Evolutionary conservation across 2,329 filamentous ascomycete genomes (phyloP), one percentile per base, ranked within the genome.

Genomic region (Aspergillus uvarum): DNA sequence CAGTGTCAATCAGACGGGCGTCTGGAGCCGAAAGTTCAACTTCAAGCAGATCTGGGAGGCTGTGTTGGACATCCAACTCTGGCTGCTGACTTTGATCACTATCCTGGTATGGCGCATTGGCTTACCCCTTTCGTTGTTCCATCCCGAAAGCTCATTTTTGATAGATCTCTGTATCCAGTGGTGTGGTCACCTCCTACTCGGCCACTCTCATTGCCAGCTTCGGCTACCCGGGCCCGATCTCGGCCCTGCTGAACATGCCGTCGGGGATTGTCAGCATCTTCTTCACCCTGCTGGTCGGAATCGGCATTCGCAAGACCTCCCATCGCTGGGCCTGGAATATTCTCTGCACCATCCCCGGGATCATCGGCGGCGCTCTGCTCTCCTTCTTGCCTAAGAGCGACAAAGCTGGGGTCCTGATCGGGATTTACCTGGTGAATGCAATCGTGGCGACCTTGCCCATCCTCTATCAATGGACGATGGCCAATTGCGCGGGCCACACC

Each of bases 21-120:
- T 83, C 2, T 79, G 82, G 64, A 82, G 80, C 66, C 79, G 80
- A 51, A 74, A 76, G 44, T 77, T 84, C 65, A 82, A 84, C 58
- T 49, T 67, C 3, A 68, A 74, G 12, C 82, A 85, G 52, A 73
- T 84, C 14, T 63, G 73, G 50, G 82, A 85, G 69, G 76, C 76
- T 6, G 67, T 83, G 8, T 35, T 59, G 6, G 78, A 83, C 44
- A 63, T 76, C 1, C 81, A 84, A 58, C 75, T 82, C 3, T 81
- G 77, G 78, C 67, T 80, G 11, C 66, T 81, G 24, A 71, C 68
- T 11, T 54, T 80, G 22, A 73, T 59, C 19, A 61, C 56, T 8
- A 59, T 59, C 4, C 49, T 54, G 5, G 59, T 59, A 22, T 22
- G 22, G 22, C 2, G 22, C 4, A 22, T 22, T 22, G 22, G 22